These are phyloP conservation scores for Mycosarcoma maydis DNA, from an alignment of 1,284 basidiomycete species.

Conservation along the genomic window DNA sequence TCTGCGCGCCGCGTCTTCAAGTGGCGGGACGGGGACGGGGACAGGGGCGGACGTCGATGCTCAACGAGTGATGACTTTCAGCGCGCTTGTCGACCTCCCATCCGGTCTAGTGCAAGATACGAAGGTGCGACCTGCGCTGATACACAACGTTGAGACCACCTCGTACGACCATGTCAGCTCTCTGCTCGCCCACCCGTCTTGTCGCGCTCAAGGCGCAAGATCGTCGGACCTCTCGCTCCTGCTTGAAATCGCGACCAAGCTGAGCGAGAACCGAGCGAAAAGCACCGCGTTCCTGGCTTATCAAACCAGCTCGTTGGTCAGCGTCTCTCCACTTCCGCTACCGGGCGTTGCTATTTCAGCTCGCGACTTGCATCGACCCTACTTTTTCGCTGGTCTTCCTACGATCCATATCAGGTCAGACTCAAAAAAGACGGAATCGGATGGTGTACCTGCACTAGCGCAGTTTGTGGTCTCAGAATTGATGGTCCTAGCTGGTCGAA, in stretches of 20 bases:
- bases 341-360: constrained; percentile 10
- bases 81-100: constrained; percentile 74
- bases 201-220: background rate
- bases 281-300: constrained; percentile 5
- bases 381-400: constrained; percentile 52
- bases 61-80: constrained; percentile 79
- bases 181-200: constrained; percentile 9
- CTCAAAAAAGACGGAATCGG: background rate
- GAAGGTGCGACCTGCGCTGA: constrained; percentile 76
- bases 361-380: constrained; percentile 12
- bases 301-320: background rate
- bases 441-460: constrained; percentile 5
- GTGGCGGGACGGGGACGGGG: no score
- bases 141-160: constrained; percentile 76
- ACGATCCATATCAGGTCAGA: constrained; percentile 13
- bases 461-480: constrained; percentile 76
- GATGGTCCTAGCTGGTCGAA: constrained; percentile 84
- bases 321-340: constrained; percentile 31
- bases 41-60: constrained; percentile 66
- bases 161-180: constrained; percentile 76
- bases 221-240: constrained; percentile 68
- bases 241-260: constrained; percentile 60
- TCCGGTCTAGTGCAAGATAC: constrained; percentile 78
- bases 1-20: constrained; percentile 39
- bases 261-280: constrained; percentile 29